Percentiles rank a stretch among this genome's conserved stretches.
Evolutionary conservation across 1,139 yeast species (phyloP).

Genomic region (Sugiyamaella neomexicana): DNA sequence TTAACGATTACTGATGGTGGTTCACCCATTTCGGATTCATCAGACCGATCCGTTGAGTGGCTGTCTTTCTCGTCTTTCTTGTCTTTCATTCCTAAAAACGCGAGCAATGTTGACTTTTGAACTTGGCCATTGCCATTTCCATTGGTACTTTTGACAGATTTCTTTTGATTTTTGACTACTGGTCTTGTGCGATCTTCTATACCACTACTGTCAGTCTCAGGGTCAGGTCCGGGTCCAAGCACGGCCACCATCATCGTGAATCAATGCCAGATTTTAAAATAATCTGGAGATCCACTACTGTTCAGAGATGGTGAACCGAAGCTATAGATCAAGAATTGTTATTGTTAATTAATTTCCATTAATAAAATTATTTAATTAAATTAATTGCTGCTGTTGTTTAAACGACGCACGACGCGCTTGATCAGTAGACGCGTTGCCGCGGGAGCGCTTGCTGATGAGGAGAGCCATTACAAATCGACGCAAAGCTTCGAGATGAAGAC

Average conservation of each 20-base stretch:
- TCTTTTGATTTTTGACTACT: background rate
- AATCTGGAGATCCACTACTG: too few species aligned
- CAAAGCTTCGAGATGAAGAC: too few species aligned
- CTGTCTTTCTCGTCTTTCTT: background rate
- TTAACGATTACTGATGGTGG: too few species aligned
- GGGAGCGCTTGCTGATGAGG: too few species aligned
- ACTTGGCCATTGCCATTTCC: background rate
- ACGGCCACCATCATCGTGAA: slow-evolving; percentile 13
- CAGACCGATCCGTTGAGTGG: background rate
- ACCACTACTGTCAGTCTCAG: background rate
- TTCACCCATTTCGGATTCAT: background rate
- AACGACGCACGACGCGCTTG: too few species aligned
- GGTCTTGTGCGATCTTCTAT: background rate
- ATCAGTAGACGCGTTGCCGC: too few species aligned
- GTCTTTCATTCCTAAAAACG: background rate
- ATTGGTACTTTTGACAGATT: background rate
- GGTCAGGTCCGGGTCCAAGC: slow-evolving; percentile 7
- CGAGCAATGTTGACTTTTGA: slow-evolving; percentile 3
- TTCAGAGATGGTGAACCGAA: too few species aligned
- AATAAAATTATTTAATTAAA: too few species aligned
- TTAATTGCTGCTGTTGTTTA: too few species aligned
- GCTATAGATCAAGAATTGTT: background rate
- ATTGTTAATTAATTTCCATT: too few species aligned
- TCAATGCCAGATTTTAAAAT: background rate
- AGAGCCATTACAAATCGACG: too few species aligned